A percentile compares a stretch with the other conserved stretches of the same genome.
Evolutionary conservation across 345 rosid species (phyloP).

Genomic region (Anacardium occidentale): DNA sequence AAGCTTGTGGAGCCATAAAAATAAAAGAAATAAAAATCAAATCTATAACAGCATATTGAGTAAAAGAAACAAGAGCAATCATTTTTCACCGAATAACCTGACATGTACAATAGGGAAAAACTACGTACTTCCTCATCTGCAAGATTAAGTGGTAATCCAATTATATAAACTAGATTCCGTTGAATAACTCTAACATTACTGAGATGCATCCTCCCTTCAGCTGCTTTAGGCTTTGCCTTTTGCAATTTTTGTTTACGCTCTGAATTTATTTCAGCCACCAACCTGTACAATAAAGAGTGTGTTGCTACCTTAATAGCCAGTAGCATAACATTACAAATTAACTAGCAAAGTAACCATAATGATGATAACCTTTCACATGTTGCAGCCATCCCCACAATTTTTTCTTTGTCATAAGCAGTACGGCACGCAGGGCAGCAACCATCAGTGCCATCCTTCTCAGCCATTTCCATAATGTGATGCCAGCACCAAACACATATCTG

Average conservation of each 20-base stretch:
- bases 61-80: conserved; percentile 2
- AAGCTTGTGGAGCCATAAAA: conserved; percentile 39
- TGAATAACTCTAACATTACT: conserved; percentile 61
- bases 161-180: conserved; percentile 68
- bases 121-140: conserved; percentile 65
- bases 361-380: conserved; percentile 61
- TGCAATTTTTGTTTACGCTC: conserved; percentile 47
- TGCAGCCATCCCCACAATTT: conserved; percentile 79
- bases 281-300: conserved; percentile 23
- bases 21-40: not conserved
- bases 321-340: not conserved
- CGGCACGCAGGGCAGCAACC: conserved; percentile 97
- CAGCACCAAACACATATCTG: conserved; percentile 98
- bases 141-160: conserved; percentile 65
- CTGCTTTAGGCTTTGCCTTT: conserved; percentile 54
- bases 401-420: conserved; percentile 78
- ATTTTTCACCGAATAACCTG: not conserved
- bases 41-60: not conserved
- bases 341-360: not conserved
- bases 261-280: conserved; percentile 37
- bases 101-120: not conserved
- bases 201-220: conserved; percentile 68
- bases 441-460: conserved; percentile 76
- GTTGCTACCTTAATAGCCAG: not conserved
- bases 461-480: conserved; percentile 95